Base-by-base conservation (phyloP, 352 stramenopile genomes). In the Phytophthora boehmeriae region DNA sequence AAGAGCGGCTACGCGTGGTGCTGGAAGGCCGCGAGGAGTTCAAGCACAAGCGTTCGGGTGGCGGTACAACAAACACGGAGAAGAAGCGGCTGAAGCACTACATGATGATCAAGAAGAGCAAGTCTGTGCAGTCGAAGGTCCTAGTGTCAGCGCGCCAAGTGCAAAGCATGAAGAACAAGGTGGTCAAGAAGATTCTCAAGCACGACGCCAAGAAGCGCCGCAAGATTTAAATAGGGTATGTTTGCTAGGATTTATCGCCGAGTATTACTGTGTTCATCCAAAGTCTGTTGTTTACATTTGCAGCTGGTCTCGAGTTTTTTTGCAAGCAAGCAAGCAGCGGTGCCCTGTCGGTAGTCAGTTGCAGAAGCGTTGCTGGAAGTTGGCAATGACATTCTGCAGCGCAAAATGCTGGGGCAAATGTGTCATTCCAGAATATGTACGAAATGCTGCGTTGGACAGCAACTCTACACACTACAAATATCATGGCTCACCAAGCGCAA, bases 41-140 rank as follows among this genome's bases (percentile, higher is more conserved):
- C 64, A 86, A 98, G 71, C 71, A 89, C 58, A 98, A 97, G 65
- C 73, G 90, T 49, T 90, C 87, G 52, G 90, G 95, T 60, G 96
- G 96, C 54, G 97, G 97, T 67, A 98, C 93, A 22, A 99, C 96
- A 34, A 99, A 99, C 78, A 97, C 86, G 52, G 97, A 99, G 78
- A 99, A 99, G 82, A 90, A 91, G 63, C 86, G 97, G 46, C 88
- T 95, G 10, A 99, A 99, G 85, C 98, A 98, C 74, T 99, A 98
- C 55, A 87, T 97, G 64, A 99, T 99, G 97, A 92, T 98, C 45
- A 98, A 98, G 68, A 98, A 98, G 72, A 97, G 92, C 65, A 86
- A 86, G 53, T 73, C 80, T 27, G 92, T 98, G 53, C 89, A 97
- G 72, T 76, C 65, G 60, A 96, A 97, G 76, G 82, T 96, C 53